A percentile compares a stretch with the other conserved stretches of the same genome.
Evolutionary conservation across 1,284 basidiomycete species (phyloP).

Genomic region (Pascua sp.): DNA sequence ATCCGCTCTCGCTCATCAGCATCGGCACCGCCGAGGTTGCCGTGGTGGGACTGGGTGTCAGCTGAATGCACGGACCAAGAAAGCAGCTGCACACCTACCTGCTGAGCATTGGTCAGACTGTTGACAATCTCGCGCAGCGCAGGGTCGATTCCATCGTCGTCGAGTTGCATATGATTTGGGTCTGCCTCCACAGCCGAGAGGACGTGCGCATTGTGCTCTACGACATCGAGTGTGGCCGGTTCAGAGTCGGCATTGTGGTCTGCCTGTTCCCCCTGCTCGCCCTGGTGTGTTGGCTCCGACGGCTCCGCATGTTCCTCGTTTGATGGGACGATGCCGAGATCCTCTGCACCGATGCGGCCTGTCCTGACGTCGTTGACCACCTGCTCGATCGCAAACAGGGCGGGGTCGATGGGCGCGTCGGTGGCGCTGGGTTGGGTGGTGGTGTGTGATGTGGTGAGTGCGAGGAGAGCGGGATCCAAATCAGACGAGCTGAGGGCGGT

Average conservation of each 20-base stretch:
- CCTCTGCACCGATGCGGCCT: conserved; percentile 23
- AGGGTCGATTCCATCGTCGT: conserved; percentile 42
- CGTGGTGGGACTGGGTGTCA: conserved; percentile 15
- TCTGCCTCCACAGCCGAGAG: neutral
- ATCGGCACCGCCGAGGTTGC: conserved; percentile 21
- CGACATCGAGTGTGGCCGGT: neutral
- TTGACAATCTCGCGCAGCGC: conserved; percentile 46
- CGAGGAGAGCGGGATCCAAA: neutral
- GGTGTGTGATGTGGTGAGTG: neutral
- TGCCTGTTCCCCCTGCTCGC: too few species aligned
- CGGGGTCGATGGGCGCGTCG: conserved; percentile 28
- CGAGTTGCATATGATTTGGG: conserved; percentile 12
- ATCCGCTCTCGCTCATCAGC: conserved; percentile 30
- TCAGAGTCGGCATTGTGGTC: neutral
- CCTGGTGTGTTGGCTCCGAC: too few species aligned
- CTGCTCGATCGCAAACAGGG: conserved; percentile 34
- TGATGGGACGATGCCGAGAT: neutral
- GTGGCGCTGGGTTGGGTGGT: neutral
- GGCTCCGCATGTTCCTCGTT: neutral
- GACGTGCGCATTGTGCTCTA: neutral
- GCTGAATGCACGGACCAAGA: neutral
- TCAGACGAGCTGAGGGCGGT: too few species aligned
- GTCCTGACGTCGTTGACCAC: conserved; percentile 36
- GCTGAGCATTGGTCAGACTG: conserved; percentile 43
- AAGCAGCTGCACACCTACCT: conserved; percentile 24